Conservation (phyloP, 2,329 filamentous ascomycete genomes). For the Aspergillus arachidicola region DNA sequence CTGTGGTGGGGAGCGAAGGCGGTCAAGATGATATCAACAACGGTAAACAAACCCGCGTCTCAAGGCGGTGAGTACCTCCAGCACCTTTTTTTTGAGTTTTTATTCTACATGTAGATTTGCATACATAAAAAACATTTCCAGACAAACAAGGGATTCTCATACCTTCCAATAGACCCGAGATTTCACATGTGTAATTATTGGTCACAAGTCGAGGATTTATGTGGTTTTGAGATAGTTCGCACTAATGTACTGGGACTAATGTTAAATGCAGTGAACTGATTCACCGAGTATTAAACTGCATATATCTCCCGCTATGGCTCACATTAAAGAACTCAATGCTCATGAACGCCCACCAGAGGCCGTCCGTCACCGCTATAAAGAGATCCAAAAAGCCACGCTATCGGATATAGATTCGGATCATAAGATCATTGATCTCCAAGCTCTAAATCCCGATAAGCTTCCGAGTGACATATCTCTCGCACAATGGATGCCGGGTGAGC, state of each 20-base stretch:
- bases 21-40: slow-evolving; percentile 39
- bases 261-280: neutral
- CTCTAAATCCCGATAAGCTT: slow-evolving; percentile 38
- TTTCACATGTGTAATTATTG: neutral
- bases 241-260: neutral
- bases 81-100: neutral
- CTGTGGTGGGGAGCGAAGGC: slow-evolving; percentile 42
- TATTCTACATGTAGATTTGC: neutral
- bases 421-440: slow-evolving; percentile 59
- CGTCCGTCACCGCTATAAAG: slow-evolving; percentile 74
- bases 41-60: slow-evolving; percentile 40
- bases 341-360: slow-evolving; percentile 74
- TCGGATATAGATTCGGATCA: slow-evolving; percentile 55
- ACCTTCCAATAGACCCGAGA: neutral
- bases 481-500: slow-evolving; percentile 31
- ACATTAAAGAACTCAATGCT: slow-evolving; percentile 62
- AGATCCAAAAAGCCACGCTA: slow-evolving; percentile 64
- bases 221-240: neutral
- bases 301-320: slow-evolving; percentile 28
- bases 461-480: slow-evolving; percentile 30
- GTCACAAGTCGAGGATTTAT: neutral
- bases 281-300: neutral
- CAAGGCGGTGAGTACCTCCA: slow-evolving; percentile 34
- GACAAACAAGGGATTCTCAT: neutral
- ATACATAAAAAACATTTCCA: neutral